Base-by-base conservation (phyloP, 352 stramenopile species). In the Stramenopiles sp. region DNA sequence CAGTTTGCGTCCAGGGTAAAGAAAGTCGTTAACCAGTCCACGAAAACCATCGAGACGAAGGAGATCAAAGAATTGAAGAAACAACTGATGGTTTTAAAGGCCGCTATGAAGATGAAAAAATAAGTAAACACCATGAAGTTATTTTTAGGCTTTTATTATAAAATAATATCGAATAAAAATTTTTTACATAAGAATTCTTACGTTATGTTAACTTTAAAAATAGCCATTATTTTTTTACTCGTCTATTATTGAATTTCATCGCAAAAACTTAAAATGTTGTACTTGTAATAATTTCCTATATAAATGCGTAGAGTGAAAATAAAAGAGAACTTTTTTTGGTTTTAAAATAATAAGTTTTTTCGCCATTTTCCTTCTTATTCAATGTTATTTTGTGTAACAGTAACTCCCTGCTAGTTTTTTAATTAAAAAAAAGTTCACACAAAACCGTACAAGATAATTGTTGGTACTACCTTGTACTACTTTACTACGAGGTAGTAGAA, bases 1-100 rank as follows among this genome's bases (percentile, higher is more conserved):
- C 77, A 85, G 49, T 88, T 87, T 75, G 83, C 83, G 35, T 81
- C 82, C 37, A 33, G 82, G 49, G 84, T 81, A 75, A 84, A 84
- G 73, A 75, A 78, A 71, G 79, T 84, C 1, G 78, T 74, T 31
- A 83, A 81, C 68, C 75, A 31, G 35, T 31, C 53, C 33, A 71
- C 33, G 53, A 71, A 71, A 71, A 33, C 33, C 4, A 35, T 33
- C 12, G 53, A 71, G 4, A 35, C 53, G 2, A 33, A 71, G 35
- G 12, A 35, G 33, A 33, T 71, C 6, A 33, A 31, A 6, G 31
- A 71, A 35, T 71, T 71, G 53, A 71, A 71, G 35, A 71, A 71
- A 71, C 53, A 71, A 71, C 53, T 2, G 53, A 33, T 71, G 53
- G 53, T 71, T 2, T 6, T 6, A 6, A 71, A 71, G 35, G 35